Conservation (phyloP, 805 yeast genomes). For the Schwanniomyces yamadae region DNA sequence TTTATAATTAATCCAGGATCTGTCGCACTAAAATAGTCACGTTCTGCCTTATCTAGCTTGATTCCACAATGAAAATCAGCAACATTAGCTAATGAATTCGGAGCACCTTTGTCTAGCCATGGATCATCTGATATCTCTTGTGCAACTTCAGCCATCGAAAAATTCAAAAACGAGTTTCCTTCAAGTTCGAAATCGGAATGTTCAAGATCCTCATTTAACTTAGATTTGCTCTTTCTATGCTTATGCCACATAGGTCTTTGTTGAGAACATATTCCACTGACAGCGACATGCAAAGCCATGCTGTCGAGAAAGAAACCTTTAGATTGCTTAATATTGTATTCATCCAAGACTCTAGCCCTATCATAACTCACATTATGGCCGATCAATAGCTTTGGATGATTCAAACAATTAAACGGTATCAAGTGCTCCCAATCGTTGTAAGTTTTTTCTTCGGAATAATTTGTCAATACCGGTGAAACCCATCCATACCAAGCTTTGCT, state of each 20-base stretch:
- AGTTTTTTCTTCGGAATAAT: conserved; percentile 40
- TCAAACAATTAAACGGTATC: conserved; percentile 65
- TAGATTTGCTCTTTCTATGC: conserved; percentile 42
- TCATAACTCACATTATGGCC: conserved; percentile 94
- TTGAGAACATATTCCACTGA: conserved; percentile 87
- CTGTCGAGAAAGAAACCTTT: conserved; percentile 85
- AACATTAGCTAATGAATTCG: conserved; percentile 78
- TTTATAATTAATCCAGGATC: conserved; percentile 54
- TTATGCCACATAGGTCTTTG: conserved; percentile 80
- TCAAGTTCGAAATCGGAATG: conserved; percentile 9
- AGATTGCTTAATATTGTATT: conserved; percentile 65
- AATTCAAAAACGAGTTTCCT: conserved; percentile 3
- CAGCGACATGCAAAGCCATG: conserved; percentile 88
- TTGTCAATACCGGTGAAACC: conserved; percentile 83
- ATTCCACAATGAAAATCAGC: conserved; percentile 76
- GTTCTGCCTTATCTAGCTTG: conserved; percentile 58
- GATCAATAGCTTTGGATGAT: conserved; percentile 57
- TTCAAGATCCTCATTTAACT: conserved; percentile 15
- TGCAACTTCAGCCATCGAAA: conserved; percentile 19
- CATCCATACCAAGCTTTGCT: conserved; percentile 86
- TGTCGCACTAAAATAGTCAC: conserved; percentile 61
- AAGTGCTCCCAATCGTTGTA: conserved; percentile 53
- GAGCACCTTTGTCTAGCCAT: conserved; percentile 76
- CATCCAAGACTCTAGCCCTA: conserved; percentile 82
- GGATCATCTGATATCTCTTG: conserved; percentile 60